Evolutionary conservation across 192 early-diverging fungal genomes (phyloP).

Genomic region (Radiomyces spectabilis): DNA sequence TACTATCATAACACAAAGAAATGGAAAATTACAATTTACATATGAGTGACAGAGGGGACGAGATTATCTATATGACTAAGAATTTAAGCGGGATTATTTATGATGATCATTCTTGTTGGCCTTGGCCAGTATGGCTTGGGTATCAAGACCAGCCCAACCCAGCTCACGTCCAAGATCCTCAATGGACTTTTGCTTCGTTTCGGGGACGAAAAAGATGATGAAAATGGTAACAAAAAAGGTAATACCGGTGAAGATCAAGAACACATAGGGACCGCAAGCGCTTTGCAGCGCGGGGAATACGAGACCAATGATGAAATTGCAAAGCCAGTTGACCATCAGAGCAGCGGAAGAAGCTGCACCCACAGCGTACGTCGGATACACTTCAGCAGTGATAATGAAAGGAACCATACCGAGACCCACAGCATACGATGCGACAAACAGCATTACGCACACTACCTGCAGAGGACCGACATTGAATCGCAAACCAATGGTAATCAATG

Average conservation of each 20-base stretch:
- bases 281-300: constrained; percentile 35
- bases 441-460: constrained; percentile 27
- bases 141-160: constrained; percentile 11
- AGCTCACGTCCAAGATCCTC: constrained; percentile 46
- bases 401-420: constrained; percentile 51
- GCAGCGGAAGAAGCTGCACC: constrained; percentile 42
- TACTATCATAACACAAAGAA: too few relatives aligned
- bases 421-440: constrained; percentile 48
- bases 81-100: too few relatives aligned
- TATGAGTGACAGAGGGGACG: too few relatives aligned
- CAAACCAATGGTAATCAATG: constrained; percentile 27
- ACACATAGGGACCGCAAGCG: constrained; percentile 39
- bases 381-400: constrained; percentile 49
- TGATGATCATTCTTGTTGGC: background rate
- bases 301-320: constrained; percentile 44
- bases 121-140: background rate
- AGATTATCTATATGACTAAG: too few relatives aligned
- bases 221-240: constrained; percentile 28
- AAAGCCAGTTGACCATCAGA: constrained; percentile 37
- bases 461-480: constrained; percentile 10
- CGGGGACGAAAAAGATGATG: constrained; percentile 37
- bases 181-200: constrained; percentile 47
- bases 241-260: constrained; percentile 41
- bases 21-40: too few relatives aligned
- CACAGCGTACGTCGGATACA: constrained; percentile 43